Evolutionary conservation across 2,329 filamentous ascomycete genomes (phyloP).

Genomic region (Thielaviopsis euricoi): DNA sequence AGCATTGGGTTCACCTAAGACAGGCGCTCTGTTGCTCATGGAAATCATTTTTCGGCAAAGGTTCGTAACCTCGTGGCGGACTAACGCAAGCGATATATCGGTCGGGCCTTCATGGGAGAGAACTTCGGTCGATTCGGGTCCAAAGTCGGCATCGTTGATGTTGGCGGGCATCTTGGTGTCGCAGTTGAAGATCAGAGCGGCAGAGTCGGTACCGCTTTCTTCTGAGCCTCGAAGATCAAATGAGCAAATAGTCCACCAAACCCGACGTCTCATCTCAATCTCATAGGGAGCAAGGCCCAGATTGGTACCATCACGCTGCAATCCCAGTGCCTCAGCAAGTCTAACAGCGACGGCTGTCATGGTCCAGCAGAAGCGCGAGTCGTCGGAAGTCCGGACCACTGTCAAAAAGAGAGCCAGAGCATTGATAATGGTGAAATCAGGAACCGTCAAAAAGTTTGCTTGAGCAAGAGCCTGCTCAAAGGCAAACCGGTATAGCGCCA

Average conservation of each 20-base stretch:
- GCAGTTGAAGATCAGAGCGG: conserved; percentile 21
- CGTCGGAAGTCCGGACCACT: conserved; percentile 29
- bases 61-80: conserved; percentile 32
- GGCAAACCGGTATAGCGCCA: conserved; percentile 32
- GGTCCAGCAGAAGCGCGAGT: conserved; percentile 41
- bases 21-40: conserved; percentile 5
- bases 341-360: conserved; percentile 40
- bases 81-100: conserved; percentile 31
- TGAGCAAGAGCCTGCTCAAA: conserved; percentile 40
- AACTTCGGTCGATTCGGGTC: conserved; percentile 31
- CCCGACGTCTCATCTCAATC: conserved; percentile 39
- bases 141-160: conserved; percentile 32
- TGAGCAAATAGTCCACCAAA: conserved; percentile 44
- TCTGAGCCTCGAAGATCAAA: conserved; percentile 40
- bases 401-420: conserved; percentile 40
- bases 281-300: conserved; percentile 40
- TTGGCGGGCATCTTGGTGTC: conserved; percentile 34
- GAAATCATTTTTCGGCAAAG: conserved; percentile 15
- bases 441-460: conserved; percentile 39
- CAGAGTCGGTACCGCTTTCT: conserved; percentile 29
- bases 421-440: conserved; percentile 40
- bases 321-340: conserved; percentile 41
- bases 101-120: conserved; percentile 32
- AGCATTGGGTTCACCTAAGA: conserved; percentile 8
- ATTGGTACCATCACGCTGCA: conserved; percentile 38